Conservation (phyloP, 306 rosid species). For the Fragaria ananassa region DNA sequence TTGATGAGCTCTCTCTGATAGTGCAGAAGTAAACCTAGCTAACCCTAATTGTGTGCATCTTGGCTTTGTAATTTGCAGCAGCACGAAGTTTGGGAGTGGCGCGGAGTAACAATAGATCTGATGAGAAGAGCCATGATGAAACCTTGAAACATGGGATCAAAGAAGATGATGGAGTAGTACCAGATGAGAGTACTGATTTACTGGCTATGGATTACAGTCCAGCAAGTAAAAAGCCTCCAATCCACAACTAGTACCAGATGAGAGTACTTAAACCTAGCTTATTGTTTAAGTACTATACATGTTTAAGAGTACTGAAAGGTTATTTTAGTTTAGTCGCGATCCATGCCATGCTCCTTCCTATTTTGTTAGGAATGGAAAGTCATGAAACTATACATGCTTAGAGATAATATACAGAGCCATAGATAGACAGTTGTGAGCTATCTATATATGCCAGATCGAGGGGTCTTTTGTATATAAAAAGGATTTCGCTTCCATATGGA, state of each 20-base stretch:
- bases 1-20: neutral
- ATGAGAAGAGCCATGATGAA: constrained; percentile 31
- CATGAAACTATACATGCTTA: neutral
- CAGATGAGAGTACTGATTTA: constrained; percentile 44
- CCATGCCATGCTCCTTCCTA: neutral
- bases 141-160: constrained; percentile 9
- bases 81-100: constrained; percentile 49
- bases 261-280: too few relatives aligned
- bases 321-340: neutral
- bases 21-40: neutral
- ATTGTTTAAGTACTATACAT: neutral
- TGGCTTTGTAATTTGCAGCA: constrained; percentile 25
- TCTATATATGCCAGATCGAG: neutral
- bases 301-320: neutral
- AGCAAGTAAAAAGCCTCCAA: constrained; percentile 77
- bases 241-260: constrained; percentile 81
- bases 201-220: constrained; percentile 79
- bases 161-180: constrained; percentile 5
- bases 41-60: neutral
- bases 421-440: neutral
- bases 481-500: neutral
- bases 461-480: neutral
- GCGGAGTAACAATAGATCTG: constrained; percentile 3
- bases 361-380: neutral
- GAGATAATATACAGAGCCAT: neutral